Evolutionary conservation across 129 eudicot species (phyloP).

Genomic region (Centrapalus pauciflorus): DNA sequence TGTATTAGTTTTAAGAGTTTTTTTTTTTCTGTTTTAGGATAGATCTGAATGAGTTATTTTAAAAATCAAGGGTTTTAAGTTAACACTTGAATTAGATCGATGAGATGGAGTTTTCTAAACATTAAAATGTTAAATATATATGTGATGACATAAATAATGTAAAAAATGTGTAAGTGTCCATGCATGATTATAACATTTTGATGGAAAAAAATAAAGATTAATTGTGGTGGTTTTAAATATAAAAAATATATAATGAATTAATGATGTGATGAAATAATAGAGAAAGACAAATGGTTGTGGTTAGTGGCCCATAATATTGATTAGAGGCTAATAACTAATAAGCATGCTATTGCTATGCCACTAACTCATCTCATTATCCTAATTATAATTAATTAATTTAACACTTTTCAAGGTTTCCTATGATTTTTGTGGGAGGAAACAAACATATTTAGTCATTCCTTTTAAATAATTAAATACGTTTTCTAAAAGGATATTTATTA

Average conservation of each 20-base stretch:
- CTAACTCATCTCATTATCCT: slow-evolving; percentile 14
- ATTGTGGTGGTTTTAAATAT: slow-evolving; percentile 18
- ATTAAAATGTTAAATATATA: no score
- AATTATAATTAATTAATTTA: no score
- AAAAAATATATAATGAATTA: no score
- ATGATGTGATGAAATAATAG: slow-evolving; percentile 1
- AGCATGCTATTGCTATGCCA: no score
- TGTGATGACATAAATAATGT: not conserved
- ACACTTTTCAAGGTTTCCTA: slow-evolving; percentile 15
- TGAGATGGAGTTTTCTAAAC: not conserved
- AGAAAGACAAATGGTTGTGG: slow-evolving; percentile 19
- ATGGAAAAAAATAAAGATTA: not conserved
- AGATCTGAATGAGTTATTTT: no score
- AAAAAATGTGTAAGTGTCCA: slow-evolving; percentile 9
- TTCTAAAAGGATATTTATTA: no score
- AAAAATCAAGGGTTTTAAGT: not conserved
- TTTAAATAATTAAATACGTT: no score
- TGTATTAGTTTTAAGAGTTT: no score
- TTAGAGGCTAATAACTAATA: slow-evolving; percentile 22
- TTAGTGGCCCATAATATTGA: slow-evolving; percentile 37
- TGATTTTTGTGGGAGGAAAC: no score
- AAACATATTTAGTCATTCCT: no score
- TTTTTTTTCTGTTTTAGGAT: no score
- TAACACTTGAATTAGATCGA: not conserved
- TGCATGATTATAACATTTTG: slow-evolving; percentile 16